phyloP scores from a whole-genome alignment of 768 basidiomycete genomes.

The Trametes cingulata region DNA sequence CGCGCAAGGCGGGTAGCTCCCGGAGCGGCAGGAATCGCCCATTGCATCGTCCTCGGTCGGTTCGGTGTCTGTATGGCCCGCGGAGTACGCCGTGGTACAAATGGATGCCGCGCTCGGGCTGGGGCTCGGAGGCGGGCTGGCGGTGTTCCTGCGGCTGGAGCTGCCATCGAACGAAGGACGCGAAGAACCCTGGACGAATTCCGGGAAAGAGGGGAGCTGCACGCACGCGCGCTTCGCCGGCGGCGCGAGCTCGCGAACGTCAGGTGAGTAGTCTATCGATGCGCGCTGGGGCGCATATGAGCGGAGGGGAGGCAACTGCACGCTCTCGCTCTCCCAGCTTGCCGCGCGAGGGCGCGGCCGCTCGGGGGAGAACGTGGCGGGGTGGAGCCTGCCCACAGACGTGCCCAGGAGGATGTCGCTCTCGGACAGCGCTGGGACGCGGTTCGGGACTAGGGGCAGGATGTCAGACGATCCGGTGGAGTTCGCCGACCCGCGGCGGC shows the following conservation, averaged over 20 bases:
- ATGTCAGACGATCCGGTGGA: background rate
- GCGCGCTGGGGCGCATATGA: background rate
- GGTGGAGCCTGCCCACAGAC: background rate
- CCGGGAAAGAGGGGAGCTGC: constrained; percentile 8
- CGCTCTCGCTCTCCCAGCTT: constrained; percentile 7
- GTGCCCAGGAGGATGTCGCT: constrained; percentile 14
- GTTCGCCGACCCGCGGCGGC: background rate
- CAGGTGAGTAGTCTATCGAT: background rate
- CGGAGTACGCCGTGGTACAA: constrained; percentile 1
- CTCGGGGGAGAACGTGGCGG: background rate
- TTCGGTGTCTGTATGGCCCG: constrained; percentile 6
- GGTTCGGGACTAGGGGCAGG: background rate
- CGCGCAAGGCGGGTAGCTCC: background rate
- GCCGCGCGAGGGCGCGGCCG: background rate
- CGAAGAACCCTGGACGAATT: constrained; percentile 12
- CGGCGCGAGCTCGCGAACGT: background rate
- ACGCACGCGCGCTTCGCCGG: constrained; percentile 2
- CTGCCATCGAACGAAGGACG: background rate
- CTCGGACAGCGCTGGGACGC: background rate
- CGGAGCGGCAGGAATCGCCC: background rate
- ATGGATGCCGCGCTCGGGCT: constrained; percentile 15
- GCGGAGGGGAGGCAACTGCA: constrained; percentile 9
- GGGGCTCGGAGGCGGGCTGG: constrained; percentile 13
- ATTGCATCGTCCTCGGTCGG: constrained; percentile 11
- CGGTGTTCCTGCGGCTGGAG: background rate